These are phyloP conservation scores for Penicillium sp. DNA, from an alignment of 2,329 filamentous ascomycete species.

Conservation along the genomic window DNA sequence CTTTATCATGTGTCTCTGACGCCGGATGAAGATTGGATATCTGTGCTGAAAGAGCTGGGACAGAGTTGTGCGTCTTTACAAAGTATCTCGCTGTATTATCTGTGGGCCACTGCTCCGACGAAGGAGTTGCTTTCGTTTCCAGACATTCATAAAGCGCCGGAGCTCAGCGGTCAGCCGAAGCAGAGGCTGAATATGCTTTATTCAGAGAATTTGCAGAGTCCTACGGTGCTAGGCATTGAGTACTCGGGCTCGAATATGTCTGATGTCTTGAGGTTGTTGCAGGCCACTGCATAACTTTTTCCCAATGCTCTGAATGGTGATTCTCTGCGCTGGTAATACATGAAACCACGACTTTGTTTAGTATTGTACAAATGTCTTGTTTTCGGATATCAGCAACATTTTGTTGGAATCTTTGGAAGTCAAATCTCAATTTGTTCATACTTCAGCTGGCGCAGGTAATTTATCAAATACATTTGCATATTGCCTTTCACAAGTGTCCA, in stretches of 20 bases:
- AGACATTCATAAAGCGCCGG: conserved; percentile 19
- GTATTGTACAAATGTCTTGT: not conserved
- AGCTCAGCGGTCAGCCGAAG: conserved; percentile 4
- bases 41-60: conserved; percentile 21
- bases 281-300: conserved; percentile 2
- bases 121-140: conserved; percentile 27
- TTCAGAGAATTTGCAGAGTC: conserved; percentile 21
- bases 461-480: no score
- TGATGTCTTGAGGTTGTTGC: conserved; percentile 23
- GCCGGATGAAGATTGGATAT: conserved; percentile 20
- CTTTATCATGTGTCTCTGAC: conserved; percentile 26
- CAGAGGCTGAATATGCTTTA: conserved; percentile 24
- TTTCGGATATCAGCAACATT: not conserved
- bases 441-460: no score
- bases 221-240: conserved; percentile 26
- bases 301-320: not conserved
- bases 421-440: not conserved
- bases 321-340: not conserved
- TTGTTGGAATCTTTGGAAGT: no score
- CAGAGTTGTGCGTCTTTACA: conserved; percentile 13
- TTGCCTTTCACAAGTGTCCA: no score
- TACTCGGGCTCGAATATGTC: conserved; percentile 28
- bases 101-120: conserved; percentile 25
- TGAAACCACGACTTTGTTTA: not conserved
- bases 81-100: conserved; percentile 28